Evolutionary conservation across 2,329 filamentous ascomycete genomes (phyloP).

Genomic region (Amauroascus niger): DNA sequence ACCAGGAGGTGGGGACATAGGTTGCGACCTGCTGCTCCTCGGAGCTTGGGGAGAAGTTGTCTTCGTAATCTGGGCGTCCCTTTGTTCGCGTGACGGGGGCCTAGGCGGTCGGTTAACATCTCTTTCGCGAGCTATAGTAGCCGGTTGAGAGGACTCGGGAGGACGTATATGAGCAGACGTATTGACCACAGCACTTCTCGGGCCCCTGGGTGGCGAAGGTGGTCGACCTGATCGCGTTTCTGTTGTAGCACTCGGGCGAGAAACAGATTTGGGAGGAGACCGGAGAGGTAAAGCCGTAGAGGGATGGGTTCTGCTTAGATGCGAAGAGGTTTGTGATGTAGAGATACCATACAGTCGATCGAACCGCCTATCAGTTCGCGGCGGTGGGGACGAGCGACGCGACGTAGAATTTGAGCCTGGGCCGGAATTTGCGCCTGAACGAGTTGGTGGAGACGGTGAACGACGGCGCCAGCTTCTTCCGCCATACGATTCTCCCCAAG

Average conservation of each 20-base stretch:
- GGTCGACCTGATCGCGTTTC: slow-evolving; percentile 6
- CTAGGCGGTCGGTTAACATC: not conserved
- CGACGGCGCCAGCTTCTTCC: slow-evolving; percentile 46
- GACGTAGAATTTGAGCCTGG: slow-evolving; percentile 49
- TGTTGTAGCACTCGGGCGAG: slow-evolving; percentile 8
- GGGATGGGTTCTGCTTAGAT: slow-evolving; percentile 13
- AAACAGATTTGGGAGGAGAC: slow-evolving; percentile 15
- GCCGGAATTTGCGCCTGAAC: slow-evolving; percentile 43
- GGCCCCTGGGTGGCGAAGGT: slow-evolving; percentile 13
- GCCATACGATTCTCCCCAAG: slow-evolving; percentile 40
- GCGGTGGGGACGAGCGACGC: slow-evolving; percentile 52
- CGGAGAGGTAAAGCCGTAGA: slow-evolving; percentile 11
- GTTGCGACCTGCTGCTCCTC: slow-evolving; percentile 20
- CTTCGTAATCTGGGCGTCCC: not conserved
- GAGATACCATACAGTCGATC: slow-evolving; percentile 22
- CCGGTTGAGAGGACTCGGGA: slow-evolving; percentile 13
- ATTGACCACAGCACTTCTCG: slow-evolving; percentile 7
- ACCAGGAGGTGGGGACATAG: slow-evolving; percentile 30
- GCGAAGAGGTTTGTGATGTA: slow-evolving; percentile 24
- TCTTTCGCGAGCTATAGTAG: slow-evolving; percentile 16
- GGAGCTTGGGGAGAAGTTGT: slow-evolving; percentile 23
- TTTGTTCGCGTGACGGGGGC: slow-evolving; percentile 1
- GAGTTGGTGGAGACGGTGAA: slow-evolving; percentile 43
- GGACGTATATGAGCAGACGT: slow-evolving; percentile 14
- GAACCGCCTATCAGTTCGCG: slow-evolving; percentile 31